Evolutionary conservation across 192 early-diverging fungal species (phyloP).

Genomic region (Lobosporangium transversale): DNA sequence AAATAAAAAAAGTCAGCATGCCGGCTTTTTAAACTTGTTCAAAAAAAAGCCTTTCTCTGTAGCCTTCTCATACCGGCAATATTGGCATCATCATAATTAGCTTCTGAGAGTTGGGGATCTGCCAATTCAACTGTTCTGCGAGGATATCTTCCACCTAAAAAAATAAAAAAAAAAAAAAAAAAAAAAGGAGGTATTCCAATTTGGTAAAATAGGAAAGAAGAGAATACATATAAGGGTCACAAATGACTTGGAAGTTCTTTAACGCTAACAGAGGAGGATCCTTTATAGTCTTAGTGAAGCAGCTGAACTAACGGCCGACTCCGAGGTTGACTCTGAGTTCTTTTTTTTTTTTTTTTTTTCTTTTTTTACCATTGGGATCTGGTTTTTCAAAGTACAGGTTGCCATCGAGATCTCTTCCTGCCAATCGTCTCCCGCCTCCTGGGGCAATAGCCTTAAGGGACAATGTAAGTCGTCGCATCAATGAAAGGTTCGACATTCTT

Average conservation of each 20-base stretch:
- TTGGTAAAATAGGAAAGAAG: too few relatives aligned
- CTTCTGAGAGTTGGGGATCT: constrained; percentile 29
- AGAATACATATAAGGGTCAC: too few relatives aligned
- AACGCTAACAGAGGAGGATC: too few relatives aligned
- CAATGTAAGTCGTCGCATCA: constrained; percentile 31
- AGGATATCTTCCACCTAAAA: constrained; percentile 39
- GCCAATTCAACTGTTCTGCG: constrained; percentile 42
- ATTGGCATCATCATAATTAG: constrained; percentile 51
- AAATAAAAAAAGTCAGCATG: background rate
- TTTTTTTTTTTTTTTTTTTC: too few relatives aligned
- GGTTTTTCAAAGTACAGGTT: constrained; percentile 51
- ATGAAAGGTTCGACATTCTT: constrained; percentile 27
- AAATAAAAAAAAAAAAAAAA: too few relatives aligned
- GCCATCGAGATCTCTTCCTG: constrained; percentile 40
- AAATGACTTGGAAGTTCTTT: too few relatives aligned
- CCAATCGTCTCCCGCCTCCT: constrained; percentile 31
- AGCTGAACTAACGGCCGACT: too few relatives aligned
- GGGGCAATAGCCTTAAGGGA: constrained; percentile 32
- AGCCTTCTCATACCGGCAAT: constrained; percentile 36
- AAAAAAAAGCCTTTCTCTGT: too few relatives aligned
- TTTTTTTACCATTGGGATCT: constrained; percentile 44
- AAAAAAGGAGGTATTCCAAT: too few relatives aligned
- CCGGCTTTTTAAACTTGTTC: too few relatives aligned
- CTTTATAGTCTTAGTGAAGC: too few relatives aligned
- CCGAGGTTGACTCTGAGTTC: too few relatives aligned